Base-by-base conservation (phyloP, 2,329 filamentous ascomycete genomes). In the Clarireedia sp. region DNA sequence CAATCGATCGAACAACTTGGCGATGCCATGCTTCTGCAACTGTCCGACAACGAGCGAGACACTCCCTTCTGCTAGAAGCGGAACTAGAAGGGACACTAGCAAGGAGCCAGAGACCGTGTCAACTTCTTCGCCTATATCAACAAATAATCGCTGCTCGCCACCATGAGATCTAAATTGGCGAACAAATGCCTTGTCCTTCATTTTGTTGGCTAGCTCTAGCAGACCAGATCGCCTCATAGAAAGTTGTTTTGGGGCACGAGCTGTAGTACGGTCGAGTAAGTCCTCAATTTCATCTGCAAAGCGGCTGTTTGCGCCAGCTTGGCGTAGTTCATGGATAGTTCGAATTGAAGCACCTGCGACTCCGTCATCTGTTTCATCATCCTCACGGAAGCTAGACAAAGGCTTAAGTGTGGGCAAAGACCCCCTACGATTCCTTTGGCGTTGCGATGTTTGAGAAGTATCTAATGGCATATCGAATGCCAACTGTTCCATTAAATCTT, bases 81-180 rank as follows among this genome's bases (percentile, higher is more conserved):
- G 78, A 5, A 83, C 72, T 5, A 89, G 72, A n/a, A 82, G 78
- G 1, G 81, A 79, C n/a, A 80, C 71, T 14, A 90, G 75, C 1
- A 82, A 73, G 64, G 86, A 87, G 6, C 82, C 83, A 51, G 78
- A 77, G 37, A 86, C 72, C 21, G 77, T 61, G 66, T 90, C 86
- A 1, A 75, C 70, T 64, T 86, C 81, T 48, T 75, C 74, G 0
- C 75, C 77, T 9, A 87, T 74, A 43, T 80, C 78, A 45, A 79
- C 75, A 51, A 90, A 79, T 16, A 96, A 74, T 29, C 79, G 80
- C 53, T 83, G 78, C 59, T 89, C 87, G 55, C 87, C 81, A 6
- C 83, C 82, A 61, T 89, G 85, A 59, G 90, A 85, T 19, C 87
- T 78, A 63, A 96, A 90, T 59, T 87, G 84, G 17, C 77, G 75